phyloP scores from a whole-genome alignment of 1,284 basidiomycete genomes.

The Papiliotrema laurentii region DNA sequence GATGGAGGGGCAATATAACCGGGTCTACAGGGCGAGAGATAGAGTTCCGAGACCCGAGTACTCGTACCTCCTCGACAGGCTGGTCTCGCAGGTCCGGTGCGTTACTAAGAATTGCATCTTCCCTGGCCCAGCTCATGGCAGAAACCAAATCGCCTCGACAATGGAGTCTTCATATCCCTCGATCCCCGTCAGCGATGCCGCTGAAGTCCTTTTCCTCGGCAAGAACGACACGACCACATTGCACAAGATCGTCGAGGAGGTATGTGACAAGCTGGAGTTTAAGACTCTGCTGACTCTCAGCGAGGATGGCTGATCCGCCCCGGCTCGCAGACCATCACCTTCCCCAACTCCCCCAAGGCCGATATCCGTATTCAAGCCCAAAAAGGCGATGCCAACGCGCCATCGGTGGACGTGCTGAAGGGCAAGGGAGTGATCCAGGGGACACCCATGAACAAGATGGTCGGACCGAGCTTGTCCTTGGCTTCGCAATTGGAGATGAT shows the following conservation, averaged over 20 bases:
- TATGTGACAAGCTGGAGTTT: conserved; percentile 10
- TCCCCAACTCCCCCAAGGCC: conserved; percentile 24
- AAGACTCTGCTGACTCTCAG: conserved; percentile 17
- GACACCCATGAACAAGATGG: conserved; percentile 41
- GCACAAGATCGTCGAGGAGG: conserved; percentile 35
- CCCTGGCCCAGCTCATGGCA: conserved; percentile 5
- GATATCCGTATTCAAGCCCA: conserved; percentile 24
- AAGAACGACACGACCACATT: conserved; percentile 36
- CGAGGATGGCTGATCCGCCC: conserved; percentile 45
- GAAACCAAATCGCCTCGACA: conserved; percentile 48
- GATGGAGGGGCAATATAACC: conserved; percentile 98
- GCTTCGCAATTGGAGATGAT: conserved; percentile 48
- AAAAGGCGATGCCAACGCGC: conserved; percentile 6
- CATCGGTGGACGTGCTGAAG: conserved; percentile 14
- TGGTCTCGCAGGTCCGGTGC: conserved; percentile 46
- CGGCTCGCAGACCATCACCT: conserved; percentile 38
- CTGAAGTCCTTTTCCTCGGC: conserved; percentile 46
- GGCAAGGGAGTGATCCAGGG: conserved; percentile 33
- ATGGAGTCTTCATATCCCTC: conserved; percentile 48
- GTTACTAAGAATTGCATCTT: too few species aligned
- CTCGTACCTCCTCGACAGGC: conserved; percentile 42
- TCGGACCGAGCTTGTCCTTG: conserved; percentile 42
- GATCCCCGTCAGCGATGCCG: conserved; percentile 42
- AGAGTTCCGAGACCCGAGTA: conserved; percentile 55
- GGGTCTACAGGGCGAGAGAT: conserved; percentile 92